Evolutionary conservation across 164 flowering plant species (phyloP).

Genomic region (Tetrastigma voinierianum): DNA sequence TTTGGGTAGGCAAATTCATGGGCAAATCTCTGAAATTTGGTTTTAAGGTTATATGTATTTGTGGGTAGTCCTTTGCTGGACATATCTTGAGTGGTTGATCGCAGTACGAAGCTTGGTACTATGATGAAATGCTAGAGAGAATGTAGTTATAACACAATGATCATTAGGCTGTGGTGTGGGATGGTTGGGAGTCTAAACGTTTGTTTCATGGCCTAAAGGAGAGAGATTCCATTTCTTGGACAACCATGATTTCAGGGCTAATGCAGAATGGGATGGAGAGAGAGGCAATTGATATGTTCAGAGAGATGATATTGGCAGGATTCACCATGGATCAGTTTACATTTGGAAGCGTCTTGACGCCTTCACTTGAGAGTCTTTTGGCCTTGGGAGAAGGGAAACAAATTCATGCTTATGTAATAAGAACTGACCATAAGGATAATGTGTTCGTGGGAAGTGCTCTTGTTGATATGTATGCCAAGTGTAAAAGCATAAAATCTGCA

Average conservation of each 20-base stretch:
- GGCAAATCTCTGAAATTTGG: conserved; percentile 52
- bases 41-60: conserved; percentile 40
- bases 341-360: conserved; percentile 74
- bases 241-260: conserved; percentile 77
- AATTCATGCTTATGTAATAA: conserved; percentile 57
- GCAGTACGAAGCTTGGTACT: conserved; percentile 46
- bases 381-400: conserved; percentile 67
- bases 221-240: conserved; percentile 74
- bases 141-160: conserved; percentile 58
- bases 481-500: conserved; percentile 50
- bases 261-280: conserved; percentile 53
- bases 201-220: conserved; percentile 48
- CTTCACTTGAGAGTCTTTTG: conserved; percentile 65
- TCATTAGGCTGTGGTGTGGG: conserved; percentile 46
- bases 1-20: conserved; percentile 61
- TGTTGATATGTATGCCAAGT: conserved; percentile 85
- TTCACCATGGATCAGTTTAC: conserved; percentile 70
- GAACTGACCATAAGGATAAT: conserved; percentile 47
- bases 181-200: conserved; percentile 41
- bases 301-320: conserved; percentile 58
- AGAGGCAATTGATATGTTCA: conserved; percentile 55
- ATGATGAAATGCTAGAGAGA: conserved; percentile 41
- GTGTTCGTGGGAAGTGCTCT: conserved; percentile 83
- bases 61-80: conserved; percentile 57
- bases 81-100: conserved; percentile 50